Evolutionary conservation across 129 eudicot genomes (phyloP), one percentile per base, ranked within the genome.

Genomic region (Flaveria trinervia): DNA sequence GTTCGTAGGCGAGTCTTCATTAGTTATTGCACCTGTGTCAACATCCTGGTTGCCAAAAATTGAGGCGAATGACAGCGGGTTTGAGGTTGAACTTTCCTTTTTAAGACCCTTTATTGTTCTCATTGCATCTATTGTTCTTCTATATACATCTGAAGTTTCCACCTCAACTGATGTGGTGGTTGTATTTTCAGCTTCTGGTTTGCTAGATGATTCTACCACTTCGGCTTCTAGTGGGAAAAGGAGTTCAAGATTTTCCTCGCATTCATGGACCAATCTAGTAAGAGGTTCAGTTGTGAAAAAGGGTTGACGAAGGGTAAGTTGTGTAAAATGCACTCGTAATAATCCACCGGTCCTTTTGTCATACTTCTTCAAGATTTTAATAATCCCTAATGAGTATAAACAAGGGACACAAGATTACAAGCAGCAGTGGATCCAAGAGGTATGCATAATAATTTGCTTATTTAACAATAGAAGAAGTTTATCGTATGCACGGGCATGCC

Each of bases 261-360:
- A 94, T 51, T 91, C 99, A 15, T 67, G 88, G 43, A 94, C 91
- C 77, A 94, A 74, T 70, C 79, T 67, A 28, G 99, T 86, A 66
- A 94, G 96, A 67, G 90, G 92, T 73, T 94, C 96, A 7, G 97
- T 92, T 39, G 92, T 89, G 80, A 91, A 91, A 82, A 91, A 91
- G 16, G 99, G 99, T 70, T 94, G 96, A 26, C 82, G 92, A 62
- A 84, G 83, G 39, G 97, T 93, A 65, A 86, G 84, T 62, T 89
- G 97, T 4, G 92, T 89, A 68, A 94, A 91, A 43, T 91, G 97
- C 61, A 89, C 80, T 20, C 89, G 89, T n/a, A 94, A 77, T 59
- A 88, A 61, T 70, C 85, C 93, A 41, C 99, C 99, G 0, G 99
- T 94, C 80, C 96, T 81, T 83, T 94, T 94, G 75, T 94, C 99